Conservation (phyloP, 2,329 filamentous ascomycete genomes). For the Trichoderma sp. region DNA sequence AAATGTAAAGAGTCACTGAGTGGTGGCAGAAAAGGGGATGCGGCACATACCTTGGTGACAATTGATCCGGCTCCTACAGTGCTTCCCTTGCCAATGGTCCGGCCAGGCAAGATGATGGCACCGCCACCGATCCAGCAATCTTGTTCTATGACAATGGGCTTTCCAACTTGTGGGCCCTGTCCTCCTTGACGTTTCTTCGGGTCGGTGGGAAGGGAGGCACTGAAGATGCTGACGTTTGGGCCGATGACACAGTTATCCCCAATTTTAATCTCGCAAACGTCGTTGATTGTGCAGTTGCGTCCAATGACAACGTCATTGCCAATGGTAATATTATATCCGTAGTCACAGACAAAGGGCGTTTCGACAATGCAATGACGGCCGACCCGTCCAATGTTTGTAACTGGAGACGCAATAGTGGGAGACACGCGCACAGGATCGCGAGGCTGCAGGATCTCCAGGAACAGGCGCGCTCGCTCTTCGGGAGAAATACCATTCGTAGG, state of each 20-base stretch:
- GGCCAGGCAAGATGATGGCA: slow-evolving; percentile 74
- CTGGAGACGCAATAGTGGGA: slow-evolving; percentile 53
- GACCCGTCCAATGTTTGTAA: slow-evolving; percentile 61
- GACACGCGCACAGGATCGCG: slow-evolving; percentile 57
- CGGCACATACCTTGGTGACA: slow-evolving; percentile 68
- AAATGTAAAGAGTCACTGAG: neutral
- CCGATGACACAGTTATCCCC: slow-evolving; percentile 77
- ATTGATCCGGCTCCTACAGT: slow-evolving; percentile 83
- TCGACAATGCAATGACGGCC: slow-evolving; percentile 80
- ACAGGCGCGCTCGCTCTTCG: slow-evolving; percentile 67
- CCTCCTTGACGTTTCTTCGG: slow-evolving; percentile 72
- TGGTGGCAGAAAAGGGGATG: slow-evolving; percentile 24
- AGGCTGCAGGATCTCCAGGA: slow-evolving; percentile 71
- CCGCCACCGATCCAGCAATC: slow-evolving; percentile 83
- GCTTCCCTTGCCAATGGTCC: slow-evolving; percentile 76
- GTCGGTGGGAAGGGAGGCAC: slow-evolving; percentile 71
- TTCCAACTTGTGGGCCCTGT: slow-evolving; percentile 69
- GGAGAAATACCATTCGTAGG: slow-evolving; percentile 70
- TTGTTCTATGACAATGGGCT: slow-evolving; percentile 75
- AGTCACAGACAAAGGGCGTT: slow-evolving; percentile 88
- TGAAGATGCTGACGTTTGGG: slow-evolving; percentile 84
- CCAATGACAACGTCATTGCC: slow-evolving; percentile 83
- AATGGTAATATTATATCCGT: slow-evolving; percentile 91
- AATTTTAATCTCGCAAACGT: slow-evolving; percentile 81
- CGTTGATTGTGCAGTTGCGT: slow-evolving; percentile 80